Evolutionary conservation across 257 asterid species (phyloP).

Genomic region (Solanum pinnatisectum): DNA sequence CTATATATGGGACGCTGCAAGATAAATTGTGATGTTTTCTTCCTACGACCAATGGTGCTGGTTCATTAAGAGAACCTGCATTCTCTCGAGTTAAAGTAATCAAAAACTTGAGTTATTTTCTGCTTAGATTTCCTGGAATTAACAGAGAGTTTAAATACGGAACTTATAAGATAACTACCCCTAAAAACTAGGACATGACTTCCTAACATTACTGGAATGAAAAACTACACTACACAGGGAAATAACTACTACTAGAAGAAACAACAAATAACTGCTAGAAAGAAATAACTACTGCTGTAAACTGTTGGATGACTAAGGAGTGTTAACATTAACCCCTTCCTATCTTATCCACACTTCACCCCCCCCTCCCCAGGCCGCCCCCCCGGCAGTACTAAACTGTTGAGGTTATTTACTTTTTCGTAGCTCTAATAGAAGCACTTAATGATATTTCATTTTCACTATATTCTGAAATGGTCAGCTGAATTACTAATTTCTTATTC

Average conservation of each 20-base stretch:
- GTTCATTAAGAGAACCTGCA: too few relatives aligned
- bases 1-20: too few relatives aligned
- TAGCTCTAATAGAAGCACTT: background rate
- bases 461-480: background rate
- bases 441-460: background rate
- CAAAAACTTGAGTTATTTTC: too few relatives aligned
- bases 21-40: too few relatives aligned
- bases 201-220: background rate
- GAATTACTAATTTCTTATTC: background rate
- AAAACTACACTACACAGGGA: background rate
- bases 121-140: too few relatives aligned
- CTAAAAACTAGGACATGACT: background rate
- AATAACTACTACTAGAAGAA: too few relatives aligned
- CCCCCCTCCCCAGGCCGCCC: background rate
- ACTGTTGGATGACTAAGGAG: too few relatives aligned
- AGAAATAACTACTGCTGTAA: too few relatives aligned
- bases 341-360: background rate
- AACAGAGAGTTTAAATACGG: too few relatives aligned
- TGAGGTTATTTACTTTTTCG: background rate
- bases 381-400: background rate
- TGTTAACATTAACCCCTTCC: background rate
- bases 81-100: too few relatives aligned
- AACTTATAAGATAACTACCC: background rate
- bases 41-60: too few relatives aligned
- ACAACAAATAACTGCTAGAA: too few relatives aligned